phyloP scores from a whole-genome alignment of 805 yeast genomes.

The Ogataea paraovalis region DNA sequence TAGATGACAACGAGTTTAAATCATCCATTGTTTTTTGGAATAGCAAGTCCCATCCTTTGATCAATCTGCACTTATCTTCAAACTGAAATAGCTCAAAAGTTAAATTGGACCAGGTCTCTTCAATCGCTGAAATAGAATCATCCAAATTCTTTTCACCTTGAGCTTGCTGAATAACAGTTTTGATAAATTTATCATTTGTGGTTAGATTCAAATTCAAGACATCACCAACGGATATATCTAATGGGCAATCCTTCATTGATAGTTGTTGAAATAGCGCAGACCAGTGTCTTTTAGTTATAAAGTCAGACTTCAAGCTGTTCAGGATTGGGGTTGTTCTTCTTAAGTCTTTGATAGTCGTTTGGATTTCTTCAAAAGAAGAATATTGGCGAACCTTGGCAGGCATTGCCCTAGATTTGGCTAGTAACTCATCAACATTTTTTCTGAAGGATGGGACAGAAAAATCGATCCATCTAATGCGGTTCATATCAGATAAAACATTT shows the following conservation, averaged over 20 bases:
- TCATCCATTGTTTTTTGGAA: constrained; percentile 59
- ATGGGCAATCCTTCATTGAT: constrained; percentile 8
- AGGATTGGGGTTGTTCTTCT: constrained; percentile 38
- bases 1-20: constrained; percentile 57
- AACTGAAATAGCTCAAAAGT: constrained; percentile 52
- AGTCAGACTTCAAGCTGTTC: constrained; percentile 48
- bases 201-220: constrained; percentile 55
- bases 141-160: constrained; percentile 68
- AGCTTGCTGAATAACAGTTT: constrained; percentile 55
- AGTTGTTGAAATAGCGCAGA: constrained; percentile 36
- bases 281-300: constrained; percentile 70
- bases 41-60: constrained; percentile 64
- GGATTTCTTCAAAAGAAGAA: constrained; percentile 62
- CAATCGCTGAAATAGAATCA: constrained; percentile 47
- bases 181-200: constrained; percentile 42
- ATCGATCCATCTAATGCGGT: constrained; percentile 44
- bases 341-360: constrained; percentile 38
- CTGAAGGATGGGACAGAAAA: constrained; percentile 44
- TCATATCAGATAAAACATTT: constrained; percentile 41
- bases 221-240: constrained; percentile 46
- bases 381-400: constrained; percentile 63
- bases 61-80: constrained; percentile 47
- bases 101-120: constrained; percentile 50
- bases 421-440: constrained; percentile 46
- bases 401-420: constrained; percentile 43